These are phyloP conservation scores for Cladorrhinum samala DNA, from an alignment of 495 filamentous ascomycete genomes.

Conservation along the genomic window DNA sequence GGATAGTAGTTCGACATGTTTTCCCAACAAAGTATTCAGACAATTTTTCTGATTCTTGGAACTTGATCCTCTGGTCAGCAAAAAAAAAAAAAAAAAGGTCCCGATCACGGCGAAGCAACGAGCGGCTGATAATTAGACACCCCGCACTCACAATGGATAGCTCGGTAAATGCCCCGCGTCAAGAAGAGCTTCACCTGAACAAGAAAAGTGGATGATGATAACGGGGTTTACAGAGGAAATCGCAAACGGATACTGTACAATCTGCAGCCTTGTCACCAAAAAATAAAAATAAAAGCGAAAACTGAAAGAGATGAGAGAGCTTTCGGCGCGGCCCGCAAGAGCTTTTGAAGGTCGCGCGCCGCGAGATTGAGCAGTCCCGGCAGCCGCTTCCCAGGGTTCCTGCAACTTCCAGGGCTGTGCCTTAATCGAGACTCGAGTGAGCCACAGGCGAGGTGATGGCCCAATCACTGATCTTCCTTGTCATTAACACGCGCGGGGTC, in stretches of 20 bases:
- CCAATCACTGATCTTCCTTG: constrained; percentile 12
- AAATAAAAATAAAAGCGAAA: neutral
- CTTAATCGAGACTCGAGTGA: neutral
- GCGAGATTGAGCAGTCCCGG: neutral
- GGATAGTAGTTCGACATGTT: constrained; percentile 30
- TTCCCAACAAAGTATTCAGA: neutral
- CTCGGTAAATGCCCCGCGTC: neutral
- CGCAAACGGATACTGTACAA: neutral
- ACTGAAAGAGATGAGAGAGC: neutral
- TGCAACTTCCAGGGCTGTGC: neutral
- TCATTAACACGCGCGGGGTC: constrained; percentile 6
- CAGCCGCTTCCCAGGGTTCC: neutral
- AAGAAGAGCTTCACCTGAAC: neutral
- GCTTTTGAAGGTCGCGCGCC: constrained; percentile 5
- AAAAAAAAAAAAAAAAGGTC: neutral
- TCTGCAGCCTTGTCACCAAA: neutral
- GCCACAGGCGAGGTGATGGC: neutral
- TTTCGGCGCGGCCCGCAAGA: neutral
- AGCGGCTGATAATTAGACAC: no score
- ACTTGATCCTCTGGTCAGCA: no score
- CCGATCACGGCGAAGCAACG: no score
- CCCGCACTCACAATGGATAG: constrained; percentile 8
- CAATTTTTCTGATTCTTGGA: no score
- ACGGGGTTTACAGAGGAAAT: neutral
- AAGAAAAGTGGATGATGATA: neutral